A percentile compares a stretch with the other conserved stretches of the same genome.
These are phyloP conservation scores for Rhodamnia rubescens DNA, from an alignment of 345 rosid genomes.

Conservation along the genomic window DNA sequence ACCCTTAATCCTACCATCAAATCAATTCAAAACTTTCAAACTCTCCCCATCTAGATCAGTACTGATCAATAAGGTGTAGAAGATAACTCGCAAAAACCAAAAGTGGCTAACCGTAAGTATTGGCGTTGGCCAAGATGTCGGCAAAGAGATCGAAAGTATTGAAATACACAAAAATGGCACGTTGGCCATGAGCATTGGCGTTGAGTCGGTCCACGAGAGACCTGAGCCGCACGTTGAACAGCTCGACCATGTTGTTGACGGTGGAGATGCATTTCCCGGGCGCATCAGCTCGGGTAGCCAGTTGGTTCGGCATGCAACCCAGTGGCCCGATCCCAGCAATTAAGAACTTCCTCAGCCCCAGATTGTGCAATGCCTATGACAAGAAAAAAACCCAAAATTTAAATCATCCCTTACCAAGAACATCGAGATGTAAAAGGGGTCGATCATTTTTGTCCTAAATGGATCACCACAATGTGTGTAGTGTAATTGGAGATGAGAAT, in stretches of 20 bases:
- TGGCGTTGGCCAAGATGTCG: slow-evolving; percentile 27
- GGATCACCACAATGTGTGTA: slow-evolving; percentile 26
- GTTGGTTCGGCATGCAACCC: slow-evolving; percentile 55
- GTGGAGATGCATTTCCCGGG: slow-evolving; percentile 25
- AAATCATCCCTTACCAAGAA: background rate
- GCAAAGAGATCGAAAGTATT: slow-evolving; percentile 32
- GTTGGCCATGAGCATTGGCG: background rate
- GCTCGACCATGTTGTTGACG: slow-evolving; percentile 33
- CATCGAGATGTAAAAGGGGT: background rate
- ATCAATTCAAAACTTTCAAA: background rate
- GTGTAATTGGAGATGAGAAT: slow-evolving; percentile 42
- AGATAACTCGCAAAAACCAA: too few relatives aligned
- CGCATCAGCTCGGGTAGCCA: slow-evolving; percentile 24
- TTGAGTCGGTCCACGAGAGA: slow-evolving; percentile 40
- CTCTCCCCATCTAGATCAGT: background rate
- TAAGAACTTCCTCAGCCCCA: slow-evolving; percentile 61
- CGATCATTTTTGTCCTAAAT: background rate
- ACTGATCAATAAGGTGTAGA: background rate
- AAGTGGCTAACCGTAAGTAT: slow-evolving; percentile 16
- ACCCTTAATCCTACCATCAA: slow-evolving; percentile 28
- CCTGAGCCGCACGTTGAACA: slow-evolving; percentile 30
- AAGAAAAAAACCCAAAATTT: background rate
- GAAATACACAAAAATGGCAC: slow-evolving; percentile 34
- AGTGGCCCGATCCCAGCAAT: slow-evolving; percentile 49
- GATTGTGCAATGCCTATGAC: slow-evolving; percentile 28